phyloP scores from a whole-genome alignment of 1,284 basidiomycete genomes.

The Anthracocystis setariae region DNA sequence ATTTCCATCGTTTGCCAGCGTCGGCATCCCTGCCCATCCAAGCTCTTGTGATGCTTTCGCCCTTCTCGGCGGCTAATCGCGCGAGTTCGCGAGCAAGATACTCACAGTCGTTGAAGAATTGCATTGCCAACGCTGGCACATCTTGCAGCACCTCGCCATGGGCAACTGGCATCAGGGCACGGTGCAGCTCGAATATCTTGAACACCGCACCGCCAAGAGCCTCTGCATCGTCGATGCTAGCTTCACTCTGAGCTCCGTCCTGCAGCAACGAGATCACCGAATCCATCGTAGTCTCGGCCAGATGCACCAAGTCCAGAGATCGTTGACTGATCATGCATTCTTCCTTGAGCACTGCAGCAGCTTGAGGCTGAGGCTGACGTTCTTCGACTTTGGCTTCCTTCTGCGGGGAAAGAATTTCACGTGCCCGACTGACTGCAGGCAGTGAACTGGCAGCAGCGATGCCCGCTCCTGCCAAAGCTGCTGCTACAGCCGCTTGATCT shows the following conservation, averaged over 20 bases:
- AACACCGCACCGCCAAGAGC: constrained; percentile 19
- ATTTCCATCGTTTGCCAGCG: constrained; percentile 20
- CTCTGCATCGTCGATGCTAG: constrained; percentile 15
- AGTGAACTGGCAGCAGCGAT: constrained; percentile 8
- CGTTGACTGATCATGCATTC: constrained; percentile 49
- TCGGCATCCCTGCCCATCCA: constrained; percentile 20
- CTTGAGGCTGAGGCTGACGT: background rate
- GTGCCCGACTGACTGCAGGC: background rate
- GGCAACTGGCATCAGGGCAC: constrained; percentile 81
- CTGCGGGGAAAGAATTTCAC: background rate
- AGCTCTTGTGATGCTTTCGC: constrained; percentile 28
- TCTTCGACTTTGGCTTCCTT: background rate
- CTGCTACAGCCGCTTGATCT: background rate
- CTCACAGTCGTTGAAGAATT: constrained; percentile 85
- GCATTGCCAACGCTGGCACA: constrained; percentile 76
- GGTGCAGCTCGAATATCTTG: constrained; percentile 81
- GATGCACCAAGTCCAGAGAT: constrained; percentile 34
- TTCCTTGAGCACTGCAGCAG: constrained; percentile 19
- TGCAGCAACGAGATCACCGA: constrained; percentile 21
- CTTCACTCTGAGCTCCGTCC: background rate
- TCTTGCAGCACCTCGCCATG: constrained; percentile 73
- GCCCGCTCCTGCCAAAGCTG: background rate
- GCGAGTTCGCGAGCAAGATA: constrained; percentile 72
- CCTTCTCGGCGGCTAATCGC: constrained; percentile 65
- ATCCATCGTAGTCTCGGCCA: constrained; percentile 30